Evolutionary conservation across 2,329 filamentous ascomycete species (phyloP).

Genomic region (Scleromitrula shiraiana): DNA sequence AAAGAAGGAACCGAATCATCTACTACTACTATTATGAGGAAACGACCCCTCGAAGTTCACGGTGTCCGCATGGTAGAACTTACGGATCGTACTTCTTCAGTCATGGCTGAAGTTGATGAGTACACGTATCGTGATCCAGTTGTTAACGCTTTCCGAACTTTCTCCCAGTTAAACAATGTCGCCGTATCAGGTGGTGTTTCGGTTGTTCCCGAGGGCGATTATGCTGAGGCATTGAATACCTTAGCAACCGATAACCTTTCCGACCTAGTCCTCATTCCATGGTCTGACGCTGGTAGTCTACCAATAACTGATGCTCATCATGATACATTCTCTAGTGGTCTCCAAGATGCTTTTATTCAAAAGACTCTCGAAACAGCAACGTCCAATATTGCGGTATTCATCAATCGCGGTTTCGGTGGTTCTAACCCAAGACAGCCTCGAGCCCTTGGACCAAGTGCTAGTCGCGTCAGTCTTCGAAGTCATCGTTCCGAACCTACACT

Average conservation of each 20-base stretch:
- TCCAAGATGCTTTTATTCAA: constrained; percentile 69
- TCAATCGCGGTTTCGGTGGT: constrained; percentile 63
- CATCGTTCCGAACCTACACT: constrained; percentile 47
- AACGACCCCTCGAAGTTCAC: constrained; percentile 38
- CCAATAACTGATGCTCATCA: constrained; percentile 47
- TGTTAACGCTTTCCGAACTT: constrained; percentile 83
- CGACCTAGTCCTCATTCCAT: constrained; percentile 76
- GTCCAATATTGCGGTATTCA: constrained; percentile 68
- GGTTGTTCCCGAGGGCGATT: constrained; percentile 69
- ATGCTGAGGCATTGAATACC: constrained; percentile 66
- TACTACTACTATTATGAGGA: constrained; percentile 15
- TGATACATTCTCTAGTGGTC: constrained; percentile 51
- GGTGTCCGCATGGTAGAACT: constrained; percentile 81
- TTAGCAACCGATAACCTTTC: constrained; percentile 63
- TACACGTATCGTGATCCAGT: constrained; percentile 69
- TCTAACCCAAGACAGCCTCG: constrained; percentile 34
- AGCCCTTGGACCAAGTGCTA: constrained; percentile 38
- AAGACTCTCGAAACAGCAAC: constrained; percentile 53
- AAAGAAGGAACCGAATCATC: constrained; percentile 18
- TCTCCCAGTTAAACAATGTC: constrained; percentile 76
- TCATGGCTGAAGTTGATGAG: constrained; percentile 84
- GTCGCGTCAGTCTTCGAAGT: constrained; percentile 48
- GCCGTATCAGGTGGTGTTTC: constrained; percentile 75
- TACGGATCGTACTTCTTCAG: constrained; percentile 85
- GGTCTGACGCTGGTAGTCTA: constrained; percentile 74